Percentiles rank a stretch among this genome's conserved stretches.
These are phyloP conservation scores for Coemansia reversa DNA, from an alignment of 192 early-diverging fungal genomes.

Conservation along the genomic window DNA sequence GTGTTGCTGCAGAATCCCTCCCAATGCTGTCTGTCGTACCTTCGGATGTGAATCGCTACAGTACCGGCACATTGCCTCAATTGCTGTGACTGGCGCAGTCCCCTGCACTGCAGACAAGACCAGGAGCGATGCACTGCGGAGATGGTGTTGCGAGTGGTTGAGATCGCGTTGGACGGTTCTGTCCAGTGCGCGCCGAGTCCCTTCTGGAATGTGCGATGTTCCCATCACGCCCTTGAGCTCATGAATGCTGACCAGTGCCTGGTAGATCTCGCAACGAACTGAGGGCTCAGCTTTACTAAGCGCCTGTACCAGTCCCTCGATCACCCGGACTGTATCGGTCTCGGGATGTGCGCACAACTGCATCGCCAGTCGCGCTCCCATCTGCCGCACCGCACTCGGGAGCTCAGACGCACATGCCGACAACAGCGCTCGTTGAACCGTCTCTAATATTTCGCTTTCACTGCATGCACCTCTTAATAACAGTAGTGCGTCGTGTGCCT, in stretches of 20 bases:
- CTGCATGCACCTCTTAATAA: constrained; percentile 8
- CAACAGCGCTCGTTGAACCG: constrained; percentile 18
- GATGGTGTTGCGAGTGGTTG: constrained; percentile 44
- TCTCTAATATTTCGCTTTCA: constrained; percentile 8
- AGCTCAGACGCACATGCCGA: neutral
- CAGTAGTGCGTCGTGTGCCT: constrained; percentile 29
- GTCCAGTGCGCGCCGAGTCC: constrained; percentile 11
- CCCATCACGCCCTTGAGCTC: constrained; percentile 36
- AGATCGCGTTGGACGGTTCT: constrained; percentile 20
- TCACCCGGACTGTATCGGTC: constrained; percentile 7
- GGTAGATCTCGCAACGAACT: constrained; percentile 46
- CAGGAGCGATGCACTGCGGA: constrained; percentile 39
- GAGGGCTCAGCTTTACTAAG: constrained; percentile 23
- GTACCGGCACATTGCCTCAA: constrained; percentile 39
- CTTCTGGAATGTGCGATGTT: neutral
- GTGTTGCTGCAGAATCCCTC: constrained; percentile 33
- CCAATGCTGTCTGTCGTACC: constrained; percentile 37
- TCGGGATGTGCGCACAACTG: constrained; percentile 41
- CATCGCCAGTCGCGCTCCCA: constrained; percentile 28
- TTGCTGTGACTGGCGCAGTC: neutral
- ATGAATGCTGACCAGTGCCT: constrained; percentile 21
- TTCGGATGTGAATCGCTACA: constrained; percentile 41
- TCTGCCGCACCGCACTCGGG: constrained; percentile 29
- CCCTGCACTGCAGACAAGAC: constrained; percentile 12
- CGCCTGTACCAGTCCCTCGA: constrained; percentile 10